Percentiles rank a stretch among this genome's conserved stretches.
Evolutionary conservation across 129 eudicot genomes (phyloP).

Genomic region (Arctium lappa): DNA sequence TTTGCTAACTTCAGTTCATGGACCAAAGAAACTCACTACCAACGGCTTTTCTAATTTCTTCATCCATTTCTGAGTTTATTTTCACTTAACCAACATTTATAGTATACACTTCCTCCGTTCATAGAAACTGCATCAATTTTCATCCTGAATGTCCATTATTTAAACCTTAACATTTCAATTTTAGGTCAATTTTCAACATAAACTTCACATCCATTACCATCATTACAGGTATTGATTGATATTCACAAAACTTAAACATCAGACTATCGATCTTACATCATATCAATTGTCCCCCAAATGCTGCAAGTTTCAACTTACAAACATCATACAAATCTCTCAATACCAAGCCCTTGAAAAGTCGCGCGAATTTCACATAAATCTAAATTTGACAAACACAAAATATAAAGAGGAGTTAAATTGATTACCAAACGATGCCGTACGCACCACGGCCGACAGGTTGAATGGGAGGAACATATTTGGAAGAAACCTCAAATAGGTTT

Average conservation of each 20-base stretch:
- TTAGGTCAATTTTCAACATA: not conserved
- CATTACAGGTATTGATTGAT: not conserved
- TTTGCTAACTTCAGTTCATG: not conserved
- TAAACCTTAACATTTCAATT: not conserved
- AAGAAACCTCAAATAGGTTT: constrained; percentile 61
- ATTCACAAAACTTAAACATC: not conserved
- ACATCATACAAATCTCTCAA: not conserved
- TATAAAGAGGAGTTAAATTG: not conserved
- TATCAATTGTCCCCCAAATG: not conserved
- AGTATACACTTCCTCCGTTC: not conserved
- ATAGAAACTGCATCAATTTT: not conserved
- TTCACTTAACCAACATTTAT: not conserved
- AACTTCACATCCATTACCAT: not conserved
- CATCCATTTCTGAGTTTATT: not conserved
- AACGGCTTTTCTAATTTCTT: not conserved
- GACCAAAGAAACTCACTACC: not conserved
- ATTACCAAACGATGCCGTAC: constrained; percentile 77
- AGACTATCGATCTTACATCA: not conserved
- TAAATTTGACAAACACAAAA: not conserved
- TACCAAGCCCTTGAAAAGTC: not conserved
- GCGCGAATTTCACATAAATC: not conserved
- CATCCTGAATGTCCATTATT: not conserved
- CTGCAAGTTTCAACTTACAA: constrained; percentile 12
- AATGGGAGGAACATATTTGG: constrained; percentile 67
- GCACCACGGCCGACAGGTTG: constrained; percentile 80